Evolutionary conservation across 2,329 filamentous ascomycete genomes (phyloP), one percentile per base, ranked within the genome.

Genomic region (Nemania serpens): DNA sequence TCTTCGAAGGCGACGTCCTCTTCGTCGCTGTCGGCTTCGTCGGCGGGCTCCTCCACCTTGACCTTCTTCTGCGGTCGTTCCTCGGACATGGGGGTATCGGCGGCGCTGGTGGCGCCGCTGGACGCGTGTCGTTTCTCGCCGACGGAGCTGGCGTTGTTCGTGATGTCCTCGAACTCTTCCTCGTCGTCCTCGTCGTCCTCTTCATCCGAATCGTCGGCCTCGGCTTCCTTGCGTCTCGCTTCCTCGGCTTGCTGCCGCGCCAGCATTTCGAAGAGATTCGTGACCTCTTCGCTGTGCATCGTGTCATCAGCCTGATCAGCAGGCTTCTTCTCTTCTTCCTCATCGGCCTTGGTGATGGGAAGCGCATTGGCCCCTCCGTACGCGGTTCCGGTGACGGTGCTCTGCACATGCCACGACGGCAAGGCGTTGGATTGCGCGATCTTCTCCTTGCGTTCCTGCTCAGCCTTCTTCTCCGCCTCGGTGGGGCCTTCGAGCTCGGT

Each of bases 401-500:
- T 90, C 58, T 88, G 84, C 0, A 86, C 85, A 76, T 91, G 90
- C 88, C 89, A 91, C 9, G 82, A 77, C 2, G 89, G 89, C 62
- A 92, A 75, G 7, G 85, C 87, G 70, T 92, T 92, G 70, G 91
- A 87, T 66, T 81, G 79, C 1, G 87, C 85, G 64, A 88, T 80
- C 73, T 86, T 85, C 70, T 88, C 87, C 71, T 87, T 88, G 47
- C 82, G 81, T n/a, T 81, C 83, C 59, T 82, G 80, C 69, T 90
- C 88, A 36, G 85, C 86, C 37, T 84, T 84, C 71, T 84, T 84
- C 69, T 90, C 87, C 52, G 87, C 88, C 66, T 88, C 87, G 11
- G 86, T 85, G 5, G 84, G 87, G 12, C 88, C 87, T 50, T 86
- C 84, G 20, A 82, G 82, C 9, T 86, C 85, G 17, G 88, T 88